Percentiles rank a stretch among this genome's conserved stretches.
phyloP scores from a whole-genome alignment of 2,329 filamentous ascomycete genomes.

The Colletotrichum orchidophilum region DNA sequence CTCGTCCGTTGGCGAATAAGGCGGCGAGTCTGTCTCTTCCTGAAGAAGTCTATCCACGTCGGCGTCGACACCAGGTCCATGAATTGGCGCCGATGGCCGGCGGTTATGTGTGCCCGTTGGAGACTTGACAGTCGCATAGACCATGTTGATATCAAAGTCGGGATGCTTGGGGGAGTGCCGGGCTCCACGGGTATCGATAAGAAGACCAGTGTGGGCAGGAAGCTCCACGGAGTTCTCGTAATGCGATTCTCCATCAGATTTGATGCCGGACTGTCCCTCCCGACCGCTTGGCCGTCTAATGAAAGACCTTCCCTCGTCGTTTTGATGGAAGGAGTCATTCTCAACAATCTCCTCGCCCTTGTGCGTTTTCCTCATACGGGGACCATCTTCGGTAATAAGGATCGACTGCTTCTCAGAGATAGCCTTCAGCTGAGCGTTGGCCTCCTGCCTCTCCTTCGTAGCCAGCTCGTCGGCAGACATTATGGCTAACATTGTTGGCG shows the following conservation, averaged over 20 bases:
- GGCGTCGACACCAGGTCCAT: conserved; percentile 77
- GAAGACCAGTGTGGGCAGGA: conserved; percentile 48
- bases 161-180: conserved; percentile 63
- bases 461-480: conserved; percentile 94
- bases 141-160: conserved; percentile 85
- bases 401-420: conserved; percentile 86
- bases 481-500: conserved; percentile 79
- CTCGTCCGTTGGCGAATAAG: conserved; percentile 84
- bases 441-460: conserved; percentile 84
- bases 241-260: conserved; percentile 26
- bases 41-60: conserved; percentile 91
- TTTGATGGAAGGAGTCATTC: conserved; percentile 65
- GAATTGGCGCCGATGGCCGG: conserved; percentile 58
- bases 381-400: conserved; percentile 78
- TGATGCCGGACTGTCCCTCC: conserved; percentile 36
- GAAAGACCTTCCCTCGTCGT: conserved; percentile 46
- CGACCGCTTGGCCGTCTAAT: conserved; percentile 46
- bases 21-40: conserved; percentile 80
- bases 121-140: conserved; percentile 85
- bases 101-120: conserved; percentile 64
- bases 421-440: conserved; percentile 81
- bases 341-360: conserved; percentile 94
- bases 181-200: conserved; percentile 50
- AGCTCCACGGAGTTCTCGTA: conserved; percentile 36
- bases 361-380: conserved; percentile 87